Conservation (phyloP, 176 grass and related monocot species). For the Oropetium thomaeum region DNA sequence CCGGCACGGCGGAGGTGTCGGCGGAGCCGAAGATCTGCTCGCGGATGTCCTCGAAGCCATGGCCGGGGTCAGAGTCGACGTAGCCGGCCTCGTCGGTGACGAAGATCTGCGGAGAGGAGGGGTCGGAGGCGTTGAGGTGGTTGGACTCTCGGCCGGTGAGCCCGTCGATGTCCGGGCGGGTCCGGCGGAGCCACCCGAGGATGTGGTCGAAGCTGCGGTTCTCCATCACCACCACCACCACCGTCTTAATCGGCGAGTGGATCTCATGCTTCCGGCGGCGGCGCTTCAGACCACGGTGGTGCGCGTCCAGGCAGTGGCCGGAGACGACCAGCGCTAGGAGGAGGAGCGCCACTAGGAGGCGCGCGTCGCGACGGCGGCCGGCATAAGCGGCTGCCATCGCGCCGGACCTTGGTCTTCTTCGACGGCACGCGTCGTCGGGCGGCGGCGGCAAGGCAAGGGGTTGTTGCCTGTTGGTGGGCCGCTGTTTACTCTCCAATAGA, state of each 20-base stretch:
- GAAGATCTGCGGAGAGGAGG: constrained; percentile 65
- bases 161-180: constrained; percentile 79
- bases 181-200: constrained; percentile 67
- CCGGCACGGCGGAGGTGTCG: constrained; percentile 58
- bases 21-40: constrained; percentile 92
- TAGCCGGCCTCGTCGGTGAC: constrained; percentile 73
- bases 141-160: constrained; percentile 88
- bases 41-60: constrained; percentile 96
- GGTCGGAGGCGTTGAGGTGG: constrained; percentile 79
- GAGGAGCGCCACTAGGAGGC: constrained; percentile 25
- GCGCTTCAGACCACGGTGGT: constrained; percentile 39
- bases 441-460: neutral
- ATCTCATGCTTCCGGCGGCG: constrained; percentile 78
- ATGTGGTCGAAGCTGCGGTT: constrained; percentile 98
- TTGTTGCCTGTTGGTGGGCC: neutral
- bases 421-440: neutral
- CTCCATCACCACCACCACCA: constrained; percentile 93
- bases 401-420: neutral
- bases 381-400: constrained; percentile 18
- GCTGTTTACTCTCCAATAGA: neutral
- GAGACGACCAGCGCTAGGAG: constrained; percentile 50
- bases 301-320: constrained; percentile 50
- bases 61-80: constrained; percentile 90
- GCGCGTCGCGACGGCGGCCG: neutral
- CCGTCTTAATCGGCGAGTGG: constrained; percentile 81